These are phyloP conservation scores for Ophiostoma ulmi DNA, from an alignment of 2,329 filamentous ascomycete genomes.

Conservation along the genomic window DNA sequence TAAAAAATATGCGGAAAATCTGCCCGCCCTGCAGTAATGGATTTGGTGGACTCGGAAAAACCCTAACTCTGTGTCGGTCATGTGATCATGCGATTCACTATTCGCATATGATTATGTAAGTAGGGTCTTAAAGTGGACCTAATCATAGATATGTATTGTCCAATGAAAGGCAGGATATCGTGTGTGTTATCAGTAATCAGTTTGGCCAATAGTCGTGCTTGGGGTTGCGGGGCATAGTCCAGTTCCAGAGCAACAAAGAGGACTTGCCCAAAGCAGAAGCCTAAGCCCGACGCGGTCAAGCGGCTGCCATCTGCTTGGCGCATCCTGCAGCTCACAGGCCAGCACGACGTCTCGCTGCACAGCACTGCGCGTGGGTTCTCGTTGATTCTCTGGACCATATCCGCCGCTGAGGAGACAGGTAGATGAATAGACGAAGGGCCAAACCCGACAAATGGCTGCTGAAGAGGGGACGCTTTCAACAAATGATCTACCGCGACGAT, in stretches of 20 bases:
- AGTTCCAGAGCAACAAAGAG: too few relatives aligned
- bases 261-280: background rate
- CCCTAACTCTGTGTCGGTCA: slow-evolving; percentile 10
- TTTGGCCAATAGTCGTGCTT: background rate
- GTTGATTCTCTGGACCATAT: background rate
- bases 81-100: background rate
- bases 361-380: background rate
- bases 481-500: background rate
- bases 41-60: slow-evolving; percentile 14
- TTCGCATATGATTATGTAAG: background rate
- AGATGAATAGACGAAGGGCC: background rate
- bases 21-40: slow-evolving; percentile 6
- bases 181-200: background rate
- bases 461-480: background rate
- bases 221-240: background rate
- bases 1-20: slow-evolving; percentile 12
- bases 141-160: background rate
- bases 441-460: background rate
- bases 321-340: background rate
- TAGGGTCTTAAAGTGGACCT: background rate
- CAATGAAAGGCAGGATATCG: background rate
- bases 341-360: slow-evolving; percentile 2
- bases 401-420: background rate
- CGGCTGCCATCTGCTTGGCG: slow-evolving; percentile 13
- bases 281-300: slow-evolving; percentile 9